Base-by-base conservation (phyloP, 2,329 filamentous ascomycete species). In the Colletotrichum sojae region DNA sequence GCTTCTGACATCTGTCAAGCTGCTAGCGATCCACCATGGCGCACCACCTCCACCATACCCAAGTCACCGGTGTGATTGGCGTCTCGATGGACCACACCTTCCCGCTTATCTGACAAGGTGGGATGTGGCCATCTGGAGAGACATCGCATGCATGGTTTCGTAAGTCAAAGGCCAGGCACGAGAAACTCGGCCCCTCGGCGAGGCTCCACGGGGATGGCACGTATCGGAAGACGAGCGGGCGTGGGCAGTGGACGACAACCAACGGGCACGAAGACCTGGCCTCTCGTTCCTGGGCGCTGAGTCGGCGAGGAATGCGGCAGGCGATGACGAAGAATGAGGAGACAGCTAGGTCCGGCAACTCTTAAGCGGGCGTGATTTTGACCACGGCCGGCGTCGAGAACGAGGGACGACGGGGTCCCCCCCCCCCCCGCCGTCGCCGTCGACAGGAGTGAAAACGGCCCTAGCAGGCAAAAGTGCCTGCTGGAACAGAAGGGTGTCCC, bases 1-100 rank as follows among this genome's bases (percentile, higher is more conserved):
- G 59, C 25, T 46, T 64, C 27, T 68, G 65, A 54, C 61, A 65
- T 48, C 53, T 68, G 65, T 68, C 65, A 67, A 31, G 25, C 51
- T 31, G 54, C 31, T 31, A 36, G 46, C 10, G 59, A 63, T 63
- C 45, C 39, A 46, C 49, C 53, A 40, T 48, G 60, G 60, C 48
- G 65, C 27, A 39, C 45, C 40, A 13, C n/a, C 9, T 65, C 20
- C 20, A 36, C 31, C 31, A 46, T 18, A n/a, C 36, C 43, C 10
- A 58, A 3, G 45, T 18, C 12, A n/a, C 40, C 22, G n/a, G 40
- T 46, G 27, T 49, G 43, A 58, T 58, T 48, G 45, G 16, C 16
- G 16, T 48, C 16, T 48, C 18, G 16, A 48, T 48, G n/a, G 43
- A 15, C n/a, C n/a, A n/a, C n/a, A 15, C 43, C 6, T 45, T 48